phyloP scores from a whole-genome alignment of 768 basidiomycete species.

The Tylopilus sp. region DNA sequence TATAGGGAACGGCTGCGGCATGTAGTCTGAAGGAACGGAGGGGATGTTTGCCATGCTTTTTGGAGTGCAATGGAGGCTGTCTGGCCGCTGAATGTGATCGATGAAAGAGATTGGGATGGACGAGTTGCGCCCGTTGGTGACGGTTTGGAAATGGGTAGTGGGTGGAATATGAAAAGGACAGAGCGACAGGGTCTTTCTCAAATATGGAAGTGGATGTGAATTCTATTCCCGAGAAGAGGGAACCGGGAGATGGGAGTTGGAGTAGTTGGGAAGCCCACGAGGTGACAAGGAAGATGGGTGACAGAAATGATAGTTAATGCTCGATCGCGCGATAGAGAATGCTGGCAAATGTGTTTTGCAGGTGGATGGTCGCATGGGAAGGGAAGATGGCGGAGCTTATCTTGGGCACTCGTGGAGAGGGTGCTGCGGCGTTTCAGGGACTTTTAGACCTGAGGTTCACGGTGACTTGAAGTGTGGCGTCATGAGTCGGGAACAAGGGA shows the following conservation, averaged over 20 bases:
- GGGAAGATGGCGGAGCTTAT: slow-evolving; percentile 9
- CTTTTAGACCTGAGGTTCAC: not conserved
- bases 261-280: not conserved
- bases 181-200: not conserved
- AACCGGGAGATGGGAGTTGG: too few species aligned
- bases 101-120: not conserved
- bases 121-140: slow-evolving; percentile 8
- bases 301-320: not conserved
- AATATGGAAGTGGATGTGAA: slow-evolving; percentile 3
- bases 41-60: slow-evolving; percentile 2
- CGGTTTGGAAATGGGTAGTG: not conserved
- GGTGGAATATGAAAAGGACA: slow-evolving; percentile 3
- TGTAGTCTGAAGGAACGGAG: not conserved
- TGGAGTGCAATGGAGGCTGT: not conserved
- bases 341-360: slow-evolving; percentile 19
- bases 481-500: slow-evolving; percentile 1
- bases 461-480: slow-evolving; percentile 10
- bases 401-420: slow-evolving; percentile 16
- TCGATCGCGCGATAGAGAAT: slow-evolving; percentile 13
- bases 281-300: not conserved
- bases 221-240: not conserved
- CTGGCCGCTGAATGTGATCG: slow-evolving; percentile 4
- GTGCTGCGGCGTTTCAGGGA: slow-evolving; percentile 28
- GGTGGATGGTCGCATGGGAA: slow-evolving; percentile 14
- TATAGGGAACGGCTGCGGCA: not conserved